A percentile compares a stretch with the other conserved stretches of the same genome.
Evolutionary conservation across 495 filamentous ascomycete species (phyloP).

Genomic region (Aspergillus incahuasiensis): DNA sequence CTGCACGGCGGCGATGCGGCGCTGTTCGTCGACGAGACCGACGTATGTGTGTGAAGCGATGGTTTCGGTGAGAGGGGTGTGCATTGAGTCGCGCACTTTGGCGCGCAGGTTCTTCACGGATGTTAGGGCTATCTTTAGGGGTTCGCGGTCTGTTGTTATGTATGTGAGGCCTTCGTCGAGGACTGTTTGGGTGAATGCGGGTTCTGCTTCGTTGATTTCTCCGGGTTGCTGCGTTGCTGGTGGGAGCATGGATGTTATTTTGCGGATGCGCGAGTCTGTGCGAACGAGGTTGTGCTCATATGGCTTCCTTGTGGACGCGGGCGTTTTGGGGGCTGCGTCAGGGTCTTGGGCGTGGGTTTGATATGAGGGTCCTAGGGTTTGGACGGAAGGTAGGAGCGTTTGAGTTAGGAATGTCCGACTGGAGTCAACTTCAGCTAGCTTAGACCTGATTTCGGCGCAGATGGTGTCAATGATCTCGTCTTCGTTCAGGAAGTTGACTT

Average conservation of each 20-base stretch:
- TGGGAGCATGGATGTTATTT: constrained; percentile 92
- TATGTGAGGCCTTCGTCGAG: constrained; percentile 58
- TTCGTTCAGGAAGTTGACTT: constrained; percentile 97
- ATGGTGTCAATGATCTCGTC: constrained; percentile 92
- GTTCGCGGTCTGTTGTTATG: constrained; percentile 63
- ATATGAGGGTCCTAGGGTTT: constrained; percentile 29
- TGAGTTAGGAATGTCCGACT: constrained; percentile 94
- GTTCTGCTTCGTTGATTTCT: constrained; percentile 11
- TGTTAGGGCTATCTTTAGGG: constrained; percentile 62
- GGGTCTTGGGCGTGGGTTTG: constrained; percentile 14
- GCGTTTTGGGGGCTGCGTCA: constrained; percentile 30
- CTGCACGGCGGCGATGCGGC: constrained; percentile 88
- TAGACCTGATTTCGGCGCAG: constrained; percentile 72
- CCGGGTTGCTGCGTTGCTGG: constrained; percentile 30
- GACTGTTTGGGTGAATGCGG: constrained; percentile 14
- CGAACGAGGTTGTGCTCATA: constrained; percentile 89
- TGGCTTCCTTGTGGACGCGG: constrained; percentile 51
- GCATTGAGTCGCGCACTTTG: constrained; percentile 76
- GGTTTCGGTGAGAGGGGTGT: constrained; percentile 83
- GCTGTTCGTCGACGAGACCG: constrained; percentile 81
- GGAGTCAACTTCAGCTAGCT: constrained; percentile 84
- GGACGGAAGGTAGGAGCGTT: constrained; percentile 69
- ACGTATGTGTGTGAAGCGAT: constrained; percentile 91
- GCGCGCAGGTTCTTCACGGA: constrained; percentile 80
- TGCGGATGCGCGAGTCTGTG: constrained; percentile 84